These are phyloP conservation scores for Lepidium sativum DNA, from an alignment of 345 rosid genomes.

Conservation along the genomic window DNA sequence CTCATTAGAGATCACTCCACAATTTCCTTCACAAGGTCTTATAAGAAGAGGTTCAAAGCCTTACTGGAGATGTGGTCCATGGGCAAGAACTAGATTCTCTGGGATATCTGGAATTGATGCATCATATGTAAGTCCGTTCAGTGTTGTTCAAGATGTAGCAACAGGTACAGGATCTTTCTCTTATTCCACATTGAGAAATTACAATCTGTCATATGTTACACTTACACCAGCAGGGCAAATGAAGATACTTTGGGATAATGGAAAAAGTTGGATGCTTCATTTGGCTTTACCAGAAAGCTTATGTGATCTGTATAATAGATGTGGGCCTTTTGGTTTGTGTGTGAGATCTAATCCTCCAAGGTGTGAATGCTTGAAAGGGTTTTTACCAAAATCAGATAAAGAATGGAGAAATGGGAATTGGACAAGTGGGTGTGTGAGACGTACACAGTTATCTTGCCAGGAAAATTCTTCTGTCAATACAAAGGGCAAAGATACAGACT, in stretches of 20 bases:
- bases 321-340: slow-evolving; percentile 28
- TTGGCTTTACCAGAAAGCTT: slow-evolving; percentile 3
- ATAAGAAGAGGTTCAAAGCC: slow-evolving; percentile 10
- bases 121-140: slow-evolving; percentile 21
- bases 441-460: slow-evolving; percentile 10
- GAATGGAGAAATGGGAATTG: slow-evolving; percentile 20
- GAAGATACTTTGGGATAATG: slow-evolving; percentile 11
- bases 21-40: slow-evolving; percentile 14
- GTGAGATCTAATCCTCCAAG: slow-evolving; percentile 8
- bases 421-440: slow-evolving; percentile 27
- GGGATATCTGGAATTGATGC: slow-evolving; percentile 15
- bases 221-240: slow-evolving; percentile 19
- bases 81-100: slow-evolving; percentile 23
- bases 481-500: slow-evolving; percentile 11
- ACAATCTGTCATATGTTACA: slow-evolving; percentile 2
- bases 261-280: slow-evolving; percentile 9
- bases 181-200: slow-evolving; percentile 11
- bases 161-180: slow-evolving; percentile 11
- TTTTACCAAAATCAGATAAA: slow-evolving; percentile 12
- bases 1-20: slow-evolving; percentile 17
- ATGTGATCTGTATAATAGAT: slow-evolving; percentile 22
- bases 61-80: slow-evolving; percentile 27
- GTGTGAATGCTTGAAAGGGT: slow-evolving; percentile 27
- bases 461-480: not conserved
- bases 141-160: slow-evolving; percentile 17